Evolutionary conservation across 257 asterid genomes (phyloP).

Genomic region (Fraxinus excelsior): DNA sequence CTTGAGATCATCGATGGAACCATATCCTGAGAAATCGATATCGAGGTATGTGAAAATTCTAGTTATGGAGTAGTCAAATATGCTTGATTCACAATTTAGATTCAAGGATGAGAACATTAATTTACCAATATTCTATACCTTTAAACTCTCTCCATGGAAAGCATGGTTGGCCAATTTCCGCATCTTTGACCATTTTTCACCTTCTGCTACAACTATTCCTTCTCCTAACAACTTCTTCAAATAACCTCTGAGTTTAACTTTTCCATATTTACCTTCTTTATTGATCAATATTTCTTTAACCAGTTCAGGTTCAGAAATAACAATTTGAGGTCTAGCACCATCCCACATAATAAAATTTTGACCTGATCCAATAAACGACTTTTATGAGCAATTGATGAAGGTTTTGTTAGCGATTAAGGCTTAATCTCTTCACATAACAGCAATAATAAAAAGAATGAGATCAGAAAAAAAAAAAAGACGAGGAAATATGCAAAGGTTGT

Average conservation of each 20-base stretch:
- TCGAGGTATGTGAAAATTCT: neutral
- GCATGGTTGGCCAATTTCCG: constrained; percentile 61
- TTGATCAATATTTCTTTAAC: constrained; percentile 53
- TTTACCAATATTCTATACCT: constrained; percentile 27
- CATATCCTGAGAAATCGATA: constrained; percentile 40
- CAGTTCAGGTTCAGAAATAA: constrained; percentile 52
- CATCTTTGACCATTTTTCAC: constrained; percentile 55
- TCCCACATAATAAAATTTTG: constrained; percentile 46
- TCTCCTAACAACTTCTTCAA: constrained; percentile 45
- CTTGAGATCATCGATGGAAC: constrained; percentile 54
- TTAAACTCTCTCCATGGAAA: constrained; percentile 56
- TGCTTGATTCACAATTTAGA: neutral
- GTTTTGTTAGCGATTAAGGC: neutral
- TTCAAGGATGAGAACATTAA: neutral
- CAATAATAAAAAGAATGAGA: too few relatives aligned
- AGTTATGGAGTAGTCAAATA: neutral
- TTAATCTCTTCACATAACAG: too few relatives aligned
- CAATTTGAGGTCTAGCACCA: constrained; percentile 45
- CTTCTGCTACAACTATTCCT: constrained; percentile 45
- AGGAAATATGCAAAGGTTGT: neutral
- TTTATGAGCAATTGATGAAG: neutral
- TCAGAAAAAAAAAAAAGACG: neutral
- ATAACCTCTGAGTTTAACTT: constrained; percentile 14
- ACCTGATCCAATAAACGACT: constrained; percentile 30
- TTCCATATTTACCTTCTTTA: constrained; percentile 38